Evolutionary conservation across 305 asterid species (phyloP), one percentile per base, ranked within the genome.

Genomic region (Fraxinus greggii): DNA sequence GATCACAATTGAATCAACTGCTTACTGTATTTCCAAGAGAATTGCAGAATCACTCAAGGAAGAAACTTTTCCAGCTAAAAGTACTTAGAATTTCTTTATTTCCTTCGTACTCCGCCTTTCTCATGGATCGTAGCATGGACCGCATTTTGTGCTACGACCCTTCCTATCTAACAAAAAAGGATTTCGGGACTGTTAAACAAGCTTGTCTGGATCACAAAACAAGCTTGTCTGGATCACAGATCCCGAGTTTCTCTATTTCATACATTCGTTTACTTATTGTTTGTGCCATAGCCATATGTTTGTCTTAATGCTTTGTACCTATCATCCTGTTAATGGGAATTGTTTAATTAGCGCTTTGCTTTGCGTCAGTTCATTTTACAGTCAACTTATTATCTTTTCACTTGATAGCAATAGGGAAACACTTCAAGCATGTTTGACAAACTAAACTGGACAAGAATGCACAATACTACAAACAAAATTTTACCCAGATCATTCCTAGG

Each of bases 1-100:
- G 97, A 86, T 95, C 88, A 95, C 98, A 15, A 91, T 95, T 15
- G 89, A 91, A 78, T 85, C 99, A 4, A 92, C 95, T 79, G 97
- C 99, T 69, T 90, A 90, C 42, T 95, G 97, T 85, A 87, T 94
- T 42, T 84, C 98, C 0, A 90, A 84, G 72, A 88, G 91, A 82
- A 86, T 95, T 42, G 96, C 93, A 0, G 84, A 88, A 36, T 80
- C 79, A 8, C 21, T 92, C 15, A 82, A 77, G 78, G 63, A 84
- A 74, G 79, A 74, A 36, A 84, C 2, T 63, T 26, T 63, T 26
- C 12, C 21, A 29, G 35, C 35, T 26, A 26, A 31, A 13, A 31
- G 61, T 48, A 48, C 61, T 29, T 28, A 10, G 38, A 13, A 69
- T 69, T 69, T 69, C 75, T 65, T 24, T 24, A 26, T 28, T 29